These are phyloP conservation scores for Agrocybe pediades DNA, from an alignment of 768 basidiomycete species.

Conservation along the genomic window DNA sequence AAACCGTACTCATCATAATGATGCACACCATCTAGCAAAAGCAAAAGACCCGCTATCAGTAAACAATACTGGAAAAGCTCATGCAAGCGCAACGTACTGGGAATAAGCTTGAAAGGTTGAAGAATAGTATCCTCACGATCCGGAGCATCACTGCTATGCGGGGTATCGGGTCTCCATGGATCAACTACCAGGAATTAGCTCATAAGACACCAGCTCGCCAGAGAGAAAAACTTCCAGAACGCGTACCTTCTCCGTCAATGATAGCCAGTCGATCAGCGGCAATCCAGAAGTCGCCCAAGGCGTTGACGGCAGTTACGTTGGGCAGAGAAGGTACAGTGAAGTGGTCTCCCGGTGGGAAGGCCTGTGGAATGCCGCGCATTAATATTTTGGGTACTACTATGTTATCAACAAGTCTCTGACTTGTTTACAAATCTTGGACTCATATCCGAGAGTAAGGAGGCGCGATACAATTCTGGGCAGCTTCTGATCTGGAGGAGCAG, in stretches of 20 bases:
- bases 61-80: background rate
- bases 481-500: slow-evolving; percentile 68
- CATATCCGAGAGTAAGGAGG: slow-evolving; percentile 50
- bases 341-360: slow-evolving; percentile 76
- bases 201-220: background rate
- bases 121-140: slow-evolving; percentile 71
- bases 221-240: background rate
- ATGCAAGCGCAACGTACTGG: slow-evolving; percentile 48
- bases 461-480: slow-evolving; percentile 80
- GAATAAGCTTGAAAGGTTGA: slow-evolving; percentile 86
- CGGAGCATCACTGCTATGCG: slow-evolving; percentile 73
- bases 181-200: slow-evolving; percentile 61
- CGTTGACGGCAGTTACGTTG: slow-evolving; percentile 83
- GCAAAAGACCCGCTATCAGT: background rate
- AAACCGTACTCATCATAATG: slow-evolving; percentile 81
- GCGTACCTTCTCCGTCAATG: slow-evolving; percentile 80
- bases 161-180: slow-evolving; percentile 88
- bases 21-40: slow-evolving; percentile 64
- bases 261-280: slow-evolving; percentile 82
- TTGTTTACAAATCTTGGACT: slow-evolving; percentile 39
- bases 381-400: background rate
- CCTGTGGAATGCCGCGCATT: slow-evolving; percentile 38
- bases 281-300: slow-evolving; percentile 79
- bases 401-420: slow-evolving; percentile 4
- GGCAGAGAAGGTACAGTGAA: slow-evolving; percentile 73